Conservation (phyloP, 2,329 filamentous ascomycete genomes). For the Botrytis hyacinthi region DNA sequence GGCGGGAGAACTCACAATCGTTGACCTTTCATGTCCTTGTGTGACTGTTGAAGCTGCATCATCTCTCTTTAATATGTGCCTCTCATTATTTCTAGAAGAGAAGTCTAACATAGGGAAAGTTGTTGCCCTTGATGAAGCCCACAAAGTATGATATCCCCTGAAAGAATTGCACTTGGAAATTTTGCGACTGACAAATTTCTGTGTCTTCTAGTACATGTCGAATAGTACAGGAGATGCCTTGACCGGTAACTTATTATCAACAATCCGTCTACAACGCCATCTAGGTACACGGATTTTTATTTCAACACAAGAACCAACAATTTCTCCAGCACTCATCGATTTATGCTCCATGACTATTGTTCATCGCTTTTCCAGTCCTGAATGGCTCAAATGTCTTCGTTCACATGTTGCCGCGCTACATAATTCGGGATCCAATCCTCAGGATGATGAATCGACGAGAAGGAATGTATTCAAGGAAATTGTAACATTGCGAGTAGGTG, state of each 20-base stretch:
- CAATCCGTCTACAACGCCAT: constrained; percentile 71
- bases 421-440: constrained; percentile 27
- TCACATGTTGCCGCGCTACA: constrained; percentile 49
- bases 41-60: constrained; percentile 66
- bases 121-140: constrained; percentile 72
- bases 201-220: constrained; percentile 53
- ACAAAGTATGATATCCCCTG: constrained; percentile 53
- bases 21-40: constrained; percentile 73
- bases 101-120: constrained; percentile 52
- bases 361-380: constrained; percentile 67
- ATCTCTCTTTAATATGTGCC: constrained; percentile 68
- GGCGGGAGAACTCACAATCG: constrained; percentile 57
- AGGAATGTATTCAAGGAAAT: constrained; percentile 40
- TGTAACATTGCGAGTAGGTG: constrained; percentile 47
- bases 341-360: constrained; percentile 70
- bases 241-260: constrained; percentile 59
- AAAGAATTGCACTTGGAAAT: background rate
- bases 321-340: constrained; percentile 66
- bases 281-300: constrained; percentile 65
- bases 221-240: constrained; percentile 55
- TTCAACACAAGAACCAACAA: constrained; percentile 74
- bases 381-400: constrained; percentile 49
- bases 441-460: constrained; percentile 26
- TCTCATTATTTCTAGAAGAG: constrained; percentile 63
- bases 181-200: background rate